These are phyloP conservation scores for Bisporella sp. DNA, from an alignment of 2,329 filamentous ascomycete species.

Conservation along the genomic window DNA sequence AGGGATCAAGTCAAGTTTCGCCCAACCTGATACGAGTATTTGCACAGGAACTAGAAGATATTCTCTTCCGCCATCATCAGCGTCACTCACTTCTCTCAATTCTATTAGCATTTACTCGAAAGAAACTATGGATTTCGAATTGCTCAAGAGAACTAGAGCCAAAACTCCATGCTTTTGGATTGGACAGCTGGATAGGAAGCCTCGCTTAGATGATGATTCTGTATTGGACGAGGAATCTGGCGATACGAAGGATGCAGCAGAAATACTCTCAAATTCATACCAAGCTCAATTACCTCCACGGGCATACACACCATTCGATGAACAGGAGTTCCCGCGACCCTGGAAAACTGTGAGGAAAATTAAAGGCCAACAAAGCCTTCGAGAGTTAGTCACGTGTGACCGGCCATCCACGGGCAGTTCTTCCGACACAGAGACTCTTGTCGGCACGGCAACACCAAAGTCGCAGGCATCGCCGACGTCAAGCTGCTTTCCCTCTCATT, in stretches of 20 bases:
- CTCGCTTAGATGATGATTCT: background rate
- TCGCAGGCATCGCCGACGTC: background rate
- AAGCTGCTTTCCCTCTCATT: background rate
- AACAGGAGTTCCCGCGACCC: background rate
- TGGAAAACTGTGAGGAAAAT: conserved; percentile 19
- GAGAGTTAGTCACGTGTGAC: conserved; percentile 16
- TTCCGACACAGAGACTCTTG: conserved; percentile 16
- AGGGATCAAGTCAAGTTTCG: too few species aligned
- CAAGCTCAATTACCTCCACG: conserved; percentile 13
- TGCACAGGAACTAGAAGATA: too few species aligned
- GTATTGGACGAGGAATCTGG: background rate
- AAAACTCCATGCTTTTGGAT: conserved; percentile 24
- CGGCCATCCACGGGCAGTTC: background rate
- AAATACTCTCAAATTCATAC: conserved; percentile 19
- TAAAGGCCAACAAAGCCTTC: conserved; percentile 22
- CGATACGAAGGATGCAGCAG: conserved; percentile 11
- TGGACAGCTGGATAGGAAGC: conserved; percentile 20
- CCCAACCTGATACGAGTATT: too few species aligned
- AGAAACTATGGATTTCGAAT: conserved; percentile 1
- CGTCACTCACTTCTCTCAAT: background rate
- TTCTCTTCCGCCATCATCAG: too few species aligned
- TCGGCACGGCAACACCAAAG: conserved; percentile 12
- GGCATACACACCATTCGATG: conserved; percentile 2
- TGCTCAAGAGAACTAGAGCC: conserved; percentile 10
- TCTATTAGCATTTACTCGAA: conserved; percentile 8